Conservation (phyloP, 2,329 filamentous ascomycete genomes). For the Epichloe scottii region DNA sequence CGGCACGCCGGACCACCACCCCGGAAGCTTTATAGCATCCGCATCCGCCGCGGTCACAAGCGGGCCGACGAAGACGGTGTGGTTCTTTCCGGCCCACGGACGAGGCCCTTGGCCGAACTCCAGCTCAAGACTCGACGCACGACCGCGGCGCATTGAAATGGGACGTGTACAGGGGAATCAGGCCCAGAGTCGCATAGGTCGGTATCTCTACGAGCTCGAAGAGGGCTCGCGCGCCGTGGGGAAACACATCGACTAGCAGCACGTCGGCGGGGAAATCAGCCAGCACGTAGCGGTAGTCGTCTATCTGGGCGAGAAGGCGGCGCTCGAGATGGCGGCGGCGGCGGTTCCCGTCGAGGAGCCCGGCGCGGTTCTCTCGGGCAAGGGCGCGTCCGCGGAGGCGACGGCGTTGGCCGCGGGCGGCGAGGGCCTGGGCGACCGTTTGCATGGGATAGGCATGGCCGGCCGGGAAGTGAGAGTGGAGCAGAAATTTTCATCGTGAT, state of each 20-base stretch:
- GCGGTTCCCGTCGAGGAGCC: conserved; percentile 17
- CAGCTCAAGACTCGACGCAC: conserved; percentile 18
- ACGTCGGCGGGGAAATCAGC: conserved; percentile 17
- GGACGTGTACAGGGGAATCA: conserved; percentile 26
- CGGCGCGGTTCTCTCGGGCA: conserved; percentile 14
- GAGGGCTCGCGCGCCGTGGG: conserved; percentile 23
- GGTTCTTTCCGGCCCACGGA: conserved; percentile 8
- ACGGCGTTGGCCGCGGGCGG: conserved; percentile 23
- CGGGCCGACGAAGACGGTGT: conserved; percentile 21
- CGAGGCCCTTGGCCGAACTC: conserved; percentile 19
- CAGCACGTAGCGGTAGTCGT: conserved; percentile 22
- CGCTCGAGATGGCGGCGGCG: conserved; percentile 13
- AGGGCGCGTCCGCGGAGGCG: conserved; percentile 20
- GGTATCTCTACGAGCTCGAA: conserved; percentile 22
- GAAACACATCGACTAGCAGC: conserved; percentile 26
- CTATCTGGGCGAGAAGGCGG: conserved; percentile 22
- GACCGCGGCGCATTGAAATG: conserved; percentile 15
- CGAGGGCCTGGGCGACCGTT: conserved; percentile 24
- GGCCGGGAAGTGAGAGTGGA: conserved; percentile 27
- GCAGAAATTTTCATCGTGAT: conserved; percentile 21
- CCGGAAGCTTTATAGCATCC: conserved; percentile 13
- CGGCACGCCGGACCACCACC: conserved; percentile 20
- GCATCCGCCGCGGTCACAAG: conserved; percentile 15
- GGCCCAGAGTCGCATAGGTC: conserved; percentile 24
- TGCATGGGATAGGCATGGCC: conserved; percentile 28